Percentiles rank a stretch among this genome's conserved stretches.
Conservation (phyloP, 1,139 yeast species). For the Scheffersomyces quercinus region DNA sequence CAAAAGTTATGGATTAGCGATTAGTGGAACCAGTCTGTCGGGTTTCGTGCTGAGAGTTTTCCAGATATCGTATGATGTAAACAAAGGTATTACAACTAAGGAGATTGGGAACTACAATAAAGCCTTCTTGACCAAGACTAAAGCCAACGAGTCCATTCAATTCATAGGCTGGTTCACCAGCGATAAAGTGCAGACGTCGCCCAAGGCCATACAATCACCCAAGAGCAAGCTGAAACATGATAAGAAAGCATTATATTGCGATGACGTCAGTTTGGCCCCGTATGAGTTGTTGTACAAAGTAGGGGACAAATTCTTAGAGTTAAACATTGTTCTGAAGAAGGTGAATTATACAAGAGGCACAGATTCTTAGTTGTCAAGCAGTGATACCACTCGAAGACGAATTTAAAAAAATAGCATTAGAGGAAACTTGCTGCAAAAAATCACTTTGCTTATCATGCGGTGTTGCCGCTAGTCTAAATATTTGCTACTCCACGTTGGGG, state of each 20-base stretch:
- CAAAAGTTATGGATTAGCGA: neutral
- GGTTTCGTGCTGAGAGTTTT: slow-evolving; percentile 10
- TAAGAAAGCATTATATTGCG: neutral
- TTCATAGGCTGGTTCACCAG: slow-evolving; percentile 5
- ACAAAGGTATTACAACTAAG: slow-evolving; percentile 6
- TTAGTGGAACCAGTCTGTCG: neutral
- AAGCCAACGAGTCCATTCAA: neutral
- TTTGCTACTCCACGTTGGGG: too few species aligned
- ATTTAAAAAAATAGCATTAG: too few species aligned
- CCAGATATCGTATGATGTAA: slow-evolving; percentile 6
- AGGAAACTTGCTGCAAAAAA: too few species aligned
- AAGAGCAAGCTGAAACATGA: slow-evolving; percentile 1
- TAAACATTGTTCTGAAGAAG: neutral
- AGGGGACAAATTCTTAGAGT: neutral
- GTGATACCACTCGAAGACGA: too few species aligned
- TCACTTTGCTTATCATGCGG: too few species aligned
- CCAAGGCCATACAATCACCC: slow-evolving; percentile 2
- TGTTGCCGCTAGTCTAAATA: too few species aligned
- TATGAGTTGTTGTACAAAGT: neutral
- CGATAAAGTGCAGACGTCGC: neutral
- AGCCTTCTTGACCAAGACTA: slow-evolving; percentile 5
- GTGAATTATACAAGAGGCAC: neutral
- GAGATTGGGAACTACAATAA: slow-evolving; percentile 11
- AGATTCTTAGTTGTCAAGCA: too few species aligned
- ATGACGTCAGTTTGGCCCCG: neutral